These are phyloP conservation scores for Lotus japonicus DNA, from an alignment of 306 rosid genomes.

Conservation along the genomic window DNA sequence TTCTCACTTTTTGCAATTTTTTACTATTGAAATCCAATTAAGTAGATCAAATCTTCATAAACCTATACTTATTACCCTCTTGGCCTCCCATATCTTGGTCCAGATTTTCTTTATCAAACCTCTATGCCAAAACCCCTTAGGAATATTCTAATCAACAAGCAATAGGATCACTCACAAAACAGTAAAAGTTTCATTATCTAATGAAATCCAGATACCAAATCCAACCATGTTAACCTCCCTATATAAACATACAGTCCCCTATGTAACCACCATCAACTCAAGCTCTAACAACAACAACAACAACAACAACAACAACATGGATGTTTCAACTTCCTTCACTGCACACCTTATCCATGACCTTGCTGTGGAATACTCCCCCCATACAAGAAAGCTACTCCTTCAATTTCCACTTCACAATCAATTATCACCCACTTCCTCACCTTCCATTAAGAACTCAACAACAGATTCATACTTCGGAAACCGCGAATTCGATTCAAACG, in stretches of 20 bases:
- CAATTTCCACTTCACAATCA: constrained; percentile 24
- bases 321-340: constrained; percentile 34
- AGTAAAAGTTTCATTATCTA: neutral
- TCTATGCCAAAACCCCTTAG: neutral
- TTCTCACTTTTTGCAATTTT: too few relatives aligned
- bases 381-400: constrained; percentile 65
- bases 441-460: neutral
- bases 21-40: too few relatives aligned
- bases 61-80: too few relatives aligned
- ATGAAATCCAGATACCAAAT: neutral
- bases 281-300: neutral
- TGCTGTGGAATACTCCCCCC: constrained; percentile 19
- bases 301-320: constrained; percentile 26
- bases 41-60: too few relatives aligned
- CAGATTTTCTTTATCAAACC: too few relatives aligned
- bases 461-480: constrained; percentile 22
- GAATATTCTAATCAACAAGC: constrained; percentile 25
- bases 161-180: neutral
- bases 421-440: constrained; percentile 12
- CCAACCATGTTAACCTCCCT: neutral
- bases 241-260: constrained; percentile 5
- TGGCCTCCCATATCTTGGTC: too few relatives aligned
- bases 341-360: constrained; percentile 27
- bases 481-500: constrained; percentile 60
- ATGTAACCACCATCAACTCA: constrained; percentile 2